Evolutionary conservation across 352 stramenopile genomes (phyloP), one percentile per base, ranked within the genome.

Genomic region (Phytophthora niederhauseri): DNA sequence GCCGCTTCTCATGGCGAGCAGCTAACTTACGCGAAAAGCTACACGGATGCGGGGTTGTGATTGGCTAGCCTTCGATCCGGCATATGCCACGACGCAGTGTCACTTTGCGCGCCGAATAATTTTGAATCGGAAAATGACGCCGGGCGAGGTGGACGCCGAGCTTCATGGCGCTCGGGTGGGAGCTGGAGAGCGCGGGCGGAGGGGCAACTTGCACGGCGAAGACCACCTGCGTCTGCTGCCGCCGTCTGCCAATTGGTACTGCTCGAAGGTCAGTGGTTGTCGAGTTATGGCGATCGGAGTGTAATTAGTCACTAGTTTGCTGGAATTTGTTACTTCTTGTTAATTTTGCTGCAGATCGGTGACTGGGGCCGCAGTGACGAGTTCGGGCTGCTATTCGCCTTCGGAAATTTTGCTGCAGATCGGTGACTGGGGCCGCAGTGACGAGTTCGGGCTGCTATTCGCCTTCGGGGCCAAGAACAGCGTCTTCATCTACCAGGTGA

Each of bases 191-290:
- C 12, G 34, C 11, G 26, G 14, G 30, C 20, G 3, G 11, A 38
- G 6, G 34, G 3, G 15, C 36, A 9, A 14, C 11, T 14, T 50
- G 17, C 50, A 64, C 38, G 31, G 45, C 0, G 34, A 64, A 7
- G 63, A 65, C 11, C 67, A 82, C 14, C 28, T 84, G 45, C 73
- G 73, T 56, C 70, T 91, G 49, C 62, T 93, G 3, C 81, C 82
- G 11, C 79, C 84, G 8, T 91, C 84, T 19, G 69, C 82, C 49
- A 93, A 93, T 80, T 95, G 87, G 85, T 93, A 89, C 51, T 92
- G 78, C 70, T 85, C 87, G 3, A 82, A 94, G 76, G 86, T 94
- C 22, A 30, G 64, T 73, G 1, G 24, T 45, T 48, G n/a, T 0
- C 0, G 54, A 56, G 45, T 30, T 65, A 45, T 68, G 36, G 11